Evolutionary conservation across 805 yeast genomes (phyloP).

Genomic region (Saturnispora mendoncae): DNA sequence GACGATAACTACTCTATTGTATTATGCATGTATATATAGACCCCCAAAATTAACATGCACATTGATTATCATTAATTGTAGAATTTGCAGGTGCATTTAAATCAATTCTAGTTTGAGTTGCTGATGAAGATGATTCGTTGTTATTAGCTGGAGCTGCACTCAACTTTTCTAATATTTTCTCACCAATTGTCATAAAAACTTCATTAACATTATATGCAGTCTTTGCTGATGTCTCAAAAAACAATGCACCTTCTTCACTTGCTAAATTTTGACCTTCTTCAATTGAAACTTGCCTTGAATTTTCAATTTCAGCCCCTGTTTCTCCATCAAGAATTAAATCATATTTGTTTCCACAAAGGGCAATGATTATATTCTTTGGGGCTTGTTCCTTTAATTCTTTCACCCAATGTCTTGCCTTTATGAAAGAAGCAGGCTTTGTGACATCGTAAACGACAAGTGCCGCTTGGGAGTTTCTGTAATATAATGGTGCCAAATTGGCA

Average conservation of each 20-base stretch:
- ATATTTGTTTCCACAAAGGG: conserved; percentile 86
- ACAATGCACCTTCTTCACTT: conserved; percentile 80
- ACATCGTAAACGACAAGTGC: conserved; percentile 93
- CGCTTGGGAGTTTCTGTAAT: conserved; percentile 94
- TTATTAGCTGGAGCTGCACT: conserved; percentile 9
- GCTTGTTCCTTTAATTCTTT: conserved; percentile 94
- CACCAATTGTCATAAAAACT: conserved; percentile 84
- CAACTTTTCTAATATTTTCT: conserved; percentile 55
- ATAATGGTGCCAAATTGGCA: conserved; percentile 94
- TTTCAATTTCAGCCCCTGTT: conserved; percentile 40
- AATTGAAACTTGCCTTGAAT: conserved; percentile 64
- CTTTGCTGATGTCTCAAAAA: conserved; percentile 93
- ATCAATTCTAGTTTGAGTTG: conserved; percentile 27
- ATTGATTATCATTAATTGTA: conserved; percentile 19
- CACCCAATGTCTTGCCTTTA: conserved; percentile 97
- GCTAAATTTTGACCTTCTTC: conserved; percentile 87
- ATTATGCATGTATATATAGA: background rate
- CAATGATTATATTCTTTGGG: conserved; percentile 81
- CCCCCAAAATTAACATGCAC: conserved; percentile 26
- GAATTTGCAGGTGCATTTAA: conserved; percentile 26
- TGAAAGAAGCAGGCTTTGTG: conserved; percentile 89
- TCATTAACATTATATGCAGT: conserved; percentile 83
- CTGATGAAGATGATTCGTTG: background rate
- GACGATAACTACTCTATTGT: no score
- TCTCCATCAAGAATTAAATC: conserved; percentile 57